Base-by-base conservation (phyloP, 352 stramenopile genomes). In the Phytophthora lateralis region DNA sequence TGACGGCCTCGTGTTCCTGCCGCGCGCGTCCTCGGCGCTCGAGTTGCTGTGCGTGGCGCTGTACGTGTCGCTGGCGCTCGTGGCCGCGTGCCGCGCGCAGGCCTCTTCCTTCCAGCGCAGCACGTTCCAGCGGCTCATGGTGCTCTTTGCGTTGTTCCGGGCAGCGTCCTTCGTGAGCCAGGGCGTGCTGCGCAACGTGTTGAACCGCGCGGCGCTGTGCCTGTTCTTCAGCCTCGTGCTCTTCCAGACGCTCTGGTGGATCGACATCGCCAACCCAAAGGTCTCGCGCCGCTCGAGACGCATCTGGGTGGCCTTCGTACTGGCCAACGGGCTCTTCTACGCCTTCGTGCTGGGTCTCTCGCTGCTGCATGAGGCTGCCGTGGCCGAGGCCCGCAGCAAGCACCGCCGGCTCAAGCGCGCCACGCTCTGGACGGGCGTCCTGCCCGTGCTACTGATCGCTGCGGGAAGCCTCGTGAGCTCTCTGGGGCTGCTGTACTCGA, bases 161-260 rank as follows among this genome's bases (percentile, higher is more conserved):
- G 75, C 75, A 12, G 63, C 83, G 2, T 92, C 80, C 0, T 86
- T 93, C 29, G 18, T 92, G n/a, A 58, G 50, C 9, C 24, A 38
- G 6, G 56, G 60, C 7, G 37, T 71, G 4, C 50, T 69, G 27
- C 73, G 82, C 38, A 83, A 89, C 24, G 34, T 93, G 37, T 54
- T 93, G 21, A 90, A 95, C 60, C 84, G 84, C 34, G 57, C 80
- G 17, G 77, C 86, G 34, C 66, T 93, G 17, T 95, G 86, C 48
- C 60, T 93, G 8, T 95, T 95, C 59, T 95, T 95, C 69, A 90
- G 80, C 56, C 81, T 95, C 56, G 80, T 92, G 60, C 76, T 93
- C 30, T 92, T 93, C 71, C 84, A 95, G 50, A 88, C 91, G 56
- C 71, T 95, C 32, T 88, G 92, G 41, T 95, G 86, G 86, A 72